Conservation (phyloP, 495 filamentous ascomycete species). For the Neurospora sp. region DNA sequence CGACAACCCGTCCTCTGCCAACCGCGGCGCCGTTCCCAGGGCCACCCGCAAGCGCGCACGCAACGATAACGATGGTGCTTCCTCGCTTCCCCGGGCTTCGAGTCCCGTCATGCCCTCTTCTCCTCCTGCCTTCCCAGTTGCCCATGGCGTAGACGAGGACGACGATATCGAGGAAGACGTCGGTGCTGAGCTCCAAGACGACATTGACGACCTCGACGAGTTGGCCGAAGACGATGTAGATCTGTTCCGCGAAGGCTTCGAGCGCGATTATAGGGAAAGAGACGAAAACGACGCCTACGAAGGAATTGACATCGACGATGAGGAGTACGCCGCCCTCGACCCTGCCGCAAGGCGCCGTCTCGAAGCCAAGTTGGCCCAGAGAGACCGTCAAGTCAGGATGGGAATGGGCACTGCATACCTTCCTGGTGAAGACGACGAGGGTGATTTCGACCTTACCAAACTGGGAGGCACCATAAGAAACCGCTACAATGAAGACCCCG, state of each 20-base stretch:
- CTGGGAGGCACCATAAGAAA: slow-evolving; percentile 72
- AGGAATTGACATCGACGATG: slow-evolving; percentile 37
- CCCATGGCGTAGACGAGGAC: slow-evolving; percentile 56
- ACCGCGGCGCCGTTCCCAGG: slow-evolving; percentile 54
- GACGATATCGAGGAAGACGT: slow-evolving; percentile 39
- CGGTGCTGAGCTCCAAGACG: slow-evolving; percentile 47
- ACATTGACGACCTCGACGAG: slow-evolving; percentile 91
- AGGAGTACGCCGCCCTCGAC: slow-evolving; percentile 58
- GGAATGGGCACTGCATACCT: slow-evolving; percentile 77
- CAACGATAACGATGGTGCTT: slow-evolving; percentile 55
- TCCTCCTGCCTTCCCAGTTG: slow-evolving; percentile 42
- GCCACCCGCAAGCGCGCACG: slow-evolving; percentile 72
- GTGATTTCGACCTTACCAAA: slow-evolving; percentile 67
- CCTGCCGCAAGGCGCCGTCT: slow-evolving; percentile 81
- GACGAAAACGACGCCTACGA: slow-evolving; percentile 40
- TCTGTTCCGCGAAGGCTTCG: slow-evolving; percentile 83
- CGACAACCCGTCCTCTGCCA: slow-evolving; percentile 75
- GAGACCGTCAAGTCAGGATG: slow-evolving; percentile 71
- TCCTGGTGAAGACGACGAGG: slow-evolving; percentile 81
- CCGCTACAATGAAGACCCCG: slow-evolving; percentile 86
- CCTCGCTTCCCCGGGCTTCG: slow-evolving; percentile 56
- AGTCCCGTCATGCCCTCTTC: slow-evolving; percentile 40
- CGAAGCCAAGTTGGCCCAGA: slow-evolving; percentile 69
- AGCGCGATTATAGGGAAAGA: slow-evolving; percentile 64
- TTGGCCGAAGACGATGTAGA: slow-evolving; percentile 96